Base-by-base conservation (phyloP, 768 basidiomycete species). In the Trametes punicea region DNA sequence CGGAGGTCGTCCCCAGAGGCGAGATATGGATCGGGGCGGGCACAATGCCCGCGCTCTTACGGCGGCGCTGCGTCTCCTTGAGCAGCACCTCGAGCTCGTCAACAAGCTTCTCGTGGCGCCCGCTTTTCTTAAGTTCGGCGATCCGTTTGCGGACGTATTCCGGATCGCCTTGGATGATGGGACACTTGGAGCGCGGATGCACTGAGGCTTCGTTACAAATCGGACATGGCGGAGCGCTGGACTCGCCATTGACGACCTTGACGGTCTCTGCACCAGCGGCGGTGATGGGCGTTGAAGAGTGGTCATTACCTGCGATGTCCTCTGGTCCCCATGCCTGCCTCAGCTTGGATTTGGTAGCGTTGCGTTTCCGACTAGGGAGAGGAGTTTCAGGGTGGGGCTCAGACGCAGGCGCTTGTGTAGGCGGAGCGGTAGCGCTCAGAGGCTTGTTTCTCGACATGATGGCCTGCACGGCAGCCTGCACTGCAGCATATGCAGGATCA, bases 181-280 rank as follows among this genome's bases (percentile, higher is more conserved):
- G 80, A 64, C 84, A 86, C 40, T 66, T 66, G 46, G 73, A 72
- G n/a, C 75, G 77, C 49, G 73, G 68, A 58, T 86, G 84, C 34
- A 72, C 70, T 6, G 79, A 76, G 4, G 61, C 59, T 41, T 66
- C 66, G 18, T 70, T 67, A 66, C 84, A 85, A 20, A 81, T 68
- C 36, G 76, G 77, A 57, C 83, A 81, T 1, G 55, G 49, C 18
- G 46, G 25, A 10, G 27, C 52, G 21, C 45, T 46, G 13, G 60
- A 54, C 51, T 55, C 58, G 13, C 44, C 44, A 4, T 54, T 38
- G 11, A 30, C 18, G 15, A 26, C 16, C 34, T 46, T 46, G 6
- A 31, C 21, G 8, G 26, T 0, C 10, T 25, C 13, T n/a, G 13
- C 31, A 13, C 18, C 5, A 36, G 26, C 21, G 1, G 21, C 26